phyloP scores from a whole-genome alignment of 352 stramenopile genomes.

The Blastocystis sp. region DNA sequence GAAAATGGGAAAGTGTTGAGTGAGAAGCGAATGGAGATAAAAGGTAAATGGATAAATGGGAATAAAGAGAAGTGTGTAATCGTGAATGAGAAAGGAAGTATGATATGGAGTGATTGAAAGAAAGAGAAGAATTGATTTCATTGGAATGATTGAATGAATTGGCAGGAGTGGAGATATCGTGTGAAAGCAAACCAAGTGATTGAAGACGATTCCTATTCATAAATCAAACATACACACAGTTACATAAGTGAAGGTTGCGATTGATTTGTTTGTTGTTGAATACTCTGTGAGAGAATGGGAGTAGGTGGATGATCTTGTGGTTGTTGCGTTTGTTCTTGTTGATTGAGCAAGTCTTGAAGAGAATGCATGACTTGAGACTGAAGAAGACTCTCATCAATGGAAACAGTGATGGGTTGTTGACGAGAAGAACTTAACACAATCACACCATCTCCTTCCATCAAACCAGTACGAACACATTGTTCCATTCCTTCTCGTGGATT shows the following conservation, averaged over 20 bases:
- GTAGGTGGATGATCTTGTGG: background rate
- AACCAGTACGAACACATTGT: background rate
- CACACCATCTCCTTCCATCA: background rate
- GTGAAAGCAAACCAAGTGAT: background rate
- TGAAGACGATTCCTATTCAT: background rate
- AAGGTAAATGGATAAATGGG: too few relatives aligned
- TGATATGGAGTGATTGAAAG: too few relatives aligned
- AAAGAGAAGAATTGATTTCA: background rate
- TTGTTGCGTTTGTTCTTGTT: background rate
- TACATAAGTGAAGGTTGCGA: background rate
- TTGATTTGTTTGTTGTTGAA: background rate
- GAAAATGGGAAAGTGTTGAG: too few relatives aligned
- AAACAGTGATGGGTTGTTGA: background rate
- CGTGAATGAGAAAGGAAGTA: too few relatives aligned
- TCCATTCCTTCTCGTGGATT: background rate
- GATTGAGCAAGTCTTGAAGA: background rate
- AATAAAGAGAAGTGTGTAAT: too few relatives aligned
- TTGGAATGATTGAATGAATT: background rate
- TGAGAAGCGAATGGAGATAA: too few relatives aligned
- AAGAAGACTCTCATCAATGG: background rate
- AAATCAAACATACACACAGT: background rate
- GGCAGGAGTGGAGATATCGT: background rate
- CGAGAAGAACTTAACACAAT: background rate
- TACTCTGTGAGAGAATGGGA: background rate
- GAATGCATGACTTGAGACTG: background rate